phyloP scores from a whole-genome alignment of 805 yeast genomes.

The Millerozyma miso region DNA sequence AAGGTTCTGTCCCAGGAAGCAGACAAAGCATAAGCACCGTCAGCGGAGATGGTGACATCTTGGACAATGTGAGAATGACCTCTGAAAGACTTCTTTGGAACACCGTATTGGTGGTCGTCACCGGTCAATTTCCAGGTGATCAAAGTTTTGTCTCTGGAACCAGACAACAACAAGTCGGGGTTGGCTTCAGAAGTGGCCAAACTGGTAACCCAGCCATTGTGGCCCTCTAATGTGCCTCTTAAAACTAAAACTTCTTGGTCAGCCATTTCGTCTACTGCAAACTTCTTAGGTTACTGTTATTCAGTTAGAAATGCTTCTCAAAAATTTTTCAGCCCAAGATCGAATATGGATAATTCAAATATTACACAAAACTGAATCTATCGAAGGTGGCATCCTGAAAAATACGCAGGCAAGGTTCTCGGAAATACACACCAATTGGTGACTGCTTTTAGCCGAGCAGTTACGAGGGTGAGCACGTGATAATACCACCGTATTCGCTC shows the following conservation, averaged over 20 bases:
- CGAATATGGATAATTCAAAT: background rate
- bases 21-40: constrained; percentile 95
- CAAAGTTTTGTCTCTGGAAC: constrained; percentile 97
- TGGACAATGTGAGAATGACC: constrained; percentile 99
- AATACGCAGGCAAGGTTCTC: constrained; percentile 28
- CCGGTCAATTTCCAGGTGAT: constrained; percentile 97
- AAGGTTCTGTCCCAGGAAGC: constrained; percentile 99
- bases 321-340: constrained; percentile 4
- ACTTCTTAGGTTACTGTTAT: constrained; percentile 12
- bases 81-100: constrained; percentile 92
- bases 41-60: constrained; percentile 96
- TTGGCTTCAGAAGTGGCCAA: constrained; percentile 96
- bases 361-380: constrained; percentile 1
- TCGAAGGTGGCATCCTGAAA: constrained; percentile 13
- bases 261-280: constrained; percentile 59
- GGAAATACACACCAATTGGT: constrained; percentile 33
- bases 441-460: constrained; percentile 34
- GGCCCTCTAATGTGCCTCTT: constrained; percentile 98
- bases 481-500: no score
- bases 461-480: constrained; percentile 1
- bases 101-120: constrained; percentile 91
- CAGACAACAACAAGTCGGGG: constrained; percentile 97
- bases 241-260: constrained; percentile 95
- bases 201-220: constrained; percentile 89
- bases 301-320: constrained; percentile 5